phyloP scores from a whole-genome alignment of 2,329 filamentous ascomycete species.

The Scopulariopsis brevicaulis region DNA sequence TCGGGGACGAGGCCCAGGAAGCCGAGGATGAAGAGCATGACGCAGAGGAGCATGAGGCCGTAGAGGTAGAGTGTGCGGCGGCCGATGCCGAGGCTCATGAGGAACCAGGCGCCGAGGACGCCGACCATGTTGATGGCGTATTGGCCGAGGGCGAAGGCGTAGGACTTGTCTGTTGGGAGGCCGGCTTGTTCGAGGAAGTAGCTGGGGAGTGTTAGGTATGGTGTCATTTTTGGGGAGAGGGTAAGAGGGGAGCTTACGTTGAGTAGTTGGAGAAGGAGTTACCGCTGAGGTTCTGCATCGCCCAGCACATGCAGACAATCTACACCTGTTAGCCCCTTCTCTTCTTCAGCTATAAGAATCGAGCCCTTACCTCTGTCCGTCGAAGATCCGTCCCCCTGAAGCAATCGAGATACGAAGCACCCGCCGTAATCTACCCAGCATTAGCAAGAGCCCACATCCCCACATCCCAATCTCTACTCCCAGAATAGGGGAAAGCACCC shows the following conservation, averaged over 20 bases:
- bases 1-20: slow-evolving; percentile 56
- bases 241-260: background rate
- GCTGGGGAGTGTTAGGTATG: slow-evolving; percentile 22
- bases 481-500: background rate
- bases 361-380: slow-evolving; percentile 45
- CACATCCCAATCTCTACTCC: background rate
- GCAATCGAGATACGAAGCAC: slow-evolving; percentile 70
- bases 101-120: slow-evolving; percentile 29
- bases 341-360: background rate
- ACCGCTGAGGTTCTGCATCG: slow-evolving; percentile 51
- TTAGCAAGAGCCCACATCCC: too few species aligned
- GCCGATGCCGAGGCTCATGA: slow-evolving; percentile 28
- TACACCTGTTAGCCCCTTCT: too few species aligned
- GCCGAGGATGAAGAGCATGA: slow-evolving; percentile 38
- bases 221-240: too few species aligned
- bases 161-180: slow-evolving; percentile 15
- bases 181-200: slow-evolving; percentile 26
- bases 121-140: slow-evolving; percentile 28
- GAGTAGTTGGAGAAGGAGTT: slow-evolving; percentile 36
- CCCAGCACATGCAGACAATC: slow-evolving; percentile 54
- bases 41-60: slow-evolving; percentile 29
- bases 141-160: slow-evolving; percentile 25
- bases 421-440: slow-evolving; percentile 43
- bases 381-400: slow-evolving; percentile 70
- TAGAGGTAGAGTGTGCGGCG: slow-evolving; percentile 30